phyloP scores from a whole-genome alignment of 2,329 filamentous ascomycete species.

The Uncinocarpus reesii region DNA sequence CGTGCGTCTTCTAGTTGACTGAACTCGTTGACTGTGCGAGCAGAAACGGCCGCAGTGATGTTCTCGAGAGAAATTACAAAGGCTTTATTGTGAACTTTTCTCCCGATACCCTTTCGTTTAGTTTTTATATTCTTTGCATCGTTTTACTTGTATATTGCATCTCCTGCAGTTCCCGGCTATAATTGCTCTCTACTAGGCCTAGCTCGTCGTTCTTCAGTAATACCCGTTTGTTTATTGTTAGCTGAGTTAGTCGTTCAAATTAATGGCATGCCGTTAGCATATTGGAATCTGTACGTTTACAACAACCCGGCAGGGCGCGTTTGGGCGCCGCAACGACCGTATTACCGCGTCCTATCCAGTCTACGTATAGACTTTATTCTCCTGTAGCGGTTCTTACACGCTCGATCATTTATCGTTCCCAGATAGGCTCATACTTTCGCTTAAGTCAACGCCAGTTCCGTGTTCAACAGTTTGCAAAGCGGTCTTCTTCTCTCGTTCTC shows the following conservation, averaged over 20 bases:
- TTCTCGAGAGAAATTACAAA: conserved; percentile 2
- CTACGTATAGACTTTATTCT: too few species aligned
- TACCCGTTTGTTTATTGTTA: neutral
- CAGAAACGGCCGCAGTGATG: neutral
- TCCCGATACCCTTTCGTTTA: conserved; percentile 10
- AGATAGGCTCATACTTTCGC: neutral
- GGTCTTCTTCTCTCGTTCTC: conserved; percentile 18
- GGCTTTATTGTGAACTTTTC: conserved; percentile 6
- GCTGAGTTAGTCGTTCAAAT: neutral
- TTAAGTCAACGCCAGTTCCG: neutral
- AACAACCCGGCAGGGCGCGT: too few species aligned
- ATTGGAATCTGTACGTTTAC: too few species aligned
- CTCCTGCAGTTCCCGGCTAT: neutral
- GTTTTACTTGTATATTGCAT: conserved; percentile 8
- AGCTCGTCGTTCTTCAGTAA: neutral
- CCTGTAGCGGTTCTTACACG: too few species aligned
- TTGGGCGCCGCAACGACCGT: too few species aligned
- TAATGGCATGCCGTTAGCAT: neutral
- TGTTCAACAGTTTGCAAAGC: neutral
- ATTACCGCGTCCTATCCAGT: too few species aligned
- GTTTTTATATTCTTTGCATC: neutral
- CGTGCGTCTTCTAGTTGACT: neutral
- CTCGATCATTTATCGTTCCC: neutral
- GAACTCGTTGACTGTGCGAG: neutral
- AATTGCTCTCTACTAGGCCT: neutral